Evolutionary conservation across 257 asterid species (phyloP).

Genomic region (Vinca minor): DNA sequence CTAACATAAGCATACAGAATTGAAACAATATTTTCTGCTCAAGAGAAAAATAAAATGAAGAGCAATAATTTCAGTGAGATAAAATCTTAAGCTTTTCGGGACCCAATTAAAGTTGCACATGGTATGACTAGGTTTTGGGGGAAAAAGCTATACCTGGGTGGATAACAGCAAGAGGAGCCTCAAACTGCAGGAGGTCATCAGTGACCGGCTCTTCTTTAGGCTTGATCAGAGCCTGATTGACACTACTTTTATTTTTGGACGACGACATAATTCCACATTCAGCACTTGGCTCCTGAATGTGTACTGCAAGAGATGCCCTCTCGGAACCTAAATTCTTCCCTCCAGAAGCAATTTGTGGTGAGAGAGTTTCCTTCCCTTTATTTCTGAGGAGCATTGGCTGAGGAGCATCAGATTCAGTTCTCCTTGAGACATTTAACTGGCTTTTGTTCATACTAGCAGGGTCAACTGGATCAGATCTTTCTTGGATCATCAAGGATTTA

Average conservation of each 20-base stretch:
- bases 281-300: constrained; percentile 30
- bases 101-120: background rate
- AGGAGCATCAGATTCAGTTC: constrained; percentile 25
- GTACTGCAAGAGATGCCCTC: constrained; percentile 24
- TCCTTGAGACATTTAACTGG: constrained; percentile 15
- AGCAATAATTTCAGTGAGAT: background rate
- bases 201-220: constrained; percentile 57
- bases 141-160: constrained; percentile 45
- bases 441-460: constrained; percentile 18
- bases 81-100: background rate
- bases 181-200: constrained; percentile 34
- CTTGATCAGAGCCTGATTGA: constrained; percentile 28
- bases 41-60: constrained; percentile 1
- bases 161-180: constrained; percentile 33
- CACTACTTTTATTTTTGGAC: constrained; percentile 21
- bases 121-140: background rate
- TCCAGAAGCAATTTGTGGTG: constrained; percentile 32
- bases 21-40: background rate
- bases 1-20: background rate
- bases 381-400: constrained; percentile 36
- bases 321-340: constrained; percentile 27
- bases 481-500: constrained; percentile 19
- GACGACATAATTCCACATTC: constrained; percentile 13
- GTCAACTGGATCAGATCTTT: constrained; percentile 24
- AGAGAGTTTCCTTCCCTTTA: constrained; percentile 33